phyloP scores from a whole-genome alignment of 73 alveolate species.

The Paramecium pentaurelia region DNA sequence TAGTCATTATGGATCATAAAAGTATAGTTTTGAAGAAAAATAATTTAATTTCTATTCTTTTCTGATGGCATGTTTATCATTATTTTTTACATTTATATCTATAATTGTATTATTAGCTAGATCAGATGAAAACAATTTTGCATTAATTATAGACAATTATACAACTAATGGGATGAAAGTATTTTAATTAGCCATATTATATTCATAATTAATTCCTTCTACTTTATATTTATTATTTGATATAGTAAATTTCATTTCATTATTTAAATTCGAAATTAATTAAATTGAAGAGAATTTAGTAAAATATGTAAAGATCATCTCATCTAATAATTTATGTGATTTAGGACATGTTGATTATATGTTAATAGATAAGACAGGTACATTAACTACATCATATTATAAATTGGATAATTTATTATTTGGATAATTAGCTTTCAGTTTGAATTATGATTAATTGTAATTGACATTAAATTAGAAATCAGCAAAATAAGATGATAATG shows the following conservation, averaged over 20 bases:
- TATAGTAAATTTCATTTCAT: not conserved
- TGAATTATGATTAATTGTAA: conserved; percentile 15
- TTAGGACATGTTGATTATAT: conserved; percentile 61
- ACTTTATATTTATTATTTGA: conserved; percentile 33
- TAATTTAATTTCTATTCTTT: not conserved
- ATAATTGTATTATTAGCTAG: conserved; percentile 54
- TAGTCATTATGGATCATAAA: not conserved
- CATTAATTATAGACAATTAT: not conserved
- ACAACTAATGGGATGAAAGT: conserved; percentile 52
- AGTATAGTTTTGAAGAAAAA: not conserved
- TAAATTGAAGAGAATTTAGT: not conserved
- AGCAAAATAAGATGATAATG: not conserved
- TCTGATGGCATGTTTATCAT: not conserved
- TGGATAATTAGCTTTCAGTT: not conserved
- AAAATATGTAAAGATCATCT: conserved; percentile 12
- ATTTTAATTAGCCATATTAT: conserved; percentile 20
- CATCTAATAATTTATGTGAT: conserved; percentile 3
- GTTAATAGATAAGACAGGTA: conserved; percentile 59
- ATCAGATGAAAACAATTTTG: conserved; percentile 36
- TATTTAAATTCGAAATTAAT: conserved; percentile 4
- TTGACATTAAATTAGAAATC: not conserved
- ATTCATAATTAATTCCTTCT: conserved; percentile 42
- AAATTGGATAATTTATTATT: conserved; percentile 20
- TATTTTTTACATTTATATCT: conserved; percentile 4
- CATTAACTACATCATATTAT: conserved; percentile 40